phyloP scores from a whole-genome alignment of 148 eudicot genomes.

The Salicornia ramosissima region DNA sequence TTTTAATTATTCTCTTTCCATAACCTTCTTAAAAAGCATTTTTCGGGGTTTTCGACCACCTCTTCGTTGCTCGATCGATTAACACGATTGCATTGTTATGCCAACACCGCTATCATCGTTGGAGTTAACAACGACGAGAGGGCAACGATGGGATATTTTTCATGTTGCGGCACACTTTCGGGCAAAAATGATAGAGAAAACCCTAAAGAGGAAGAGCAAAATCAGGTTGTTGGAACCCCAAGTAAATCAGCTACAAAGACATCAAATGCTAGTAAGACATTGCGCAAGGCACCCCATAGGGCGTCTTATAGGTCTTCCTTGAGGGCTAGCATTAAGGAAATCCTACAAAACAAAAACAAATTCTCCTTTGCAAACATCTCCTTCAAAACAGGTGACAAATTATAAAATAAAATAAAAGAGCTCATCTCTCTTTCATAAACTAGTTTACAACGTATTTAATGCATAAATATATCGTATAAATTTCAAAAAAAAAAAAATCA shows the following conservation, averaged over 20 bases:
- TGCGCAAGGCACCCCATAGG: not conserved
- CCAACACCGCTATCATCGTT: not conserved
- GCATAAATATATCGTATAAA: too few species aligned
- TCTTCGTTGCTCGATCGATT: not conserved
- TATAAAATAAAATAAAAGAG: not conserved
- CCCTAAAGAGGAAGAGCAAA: constrained; percentile 3
- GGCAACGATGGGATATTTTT: constrained; percentile 30
- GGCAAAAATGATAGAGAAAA: not conserved
- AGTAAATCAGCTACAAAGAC: constrained; percentile 3
- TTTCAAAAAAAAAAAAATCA: too few species aligned
- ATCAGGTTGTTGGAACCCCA: constrained; percentile 3
- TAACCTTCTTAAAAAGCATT: not conserved
- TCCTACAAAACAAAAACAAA: constrained; percentile 22
- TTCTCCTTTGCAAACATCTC: constrained; percentile 66
- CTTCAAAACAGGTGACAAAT: constrained; percentile 51
- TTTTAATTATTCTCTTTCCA: constrained; percentile 12
- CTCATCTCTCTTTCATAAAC: not conserved
- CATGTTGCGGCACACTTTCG: constrained; percentile 20
- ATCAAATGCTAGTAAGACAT: constrained; percentile 2
- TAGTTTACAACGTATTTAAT: not conserved
- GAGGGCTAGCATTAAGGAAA: constrained; percentile 47
- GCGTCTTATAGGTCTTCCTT: constrained; percentile 24
- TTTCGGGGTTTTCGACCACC: constrained; percentile 2
- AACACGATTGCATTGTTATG: not conserved
- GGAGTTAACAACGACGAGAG: constrained; percentile 12